Conservation (phyloP, 75 land plant genomes). For the Cunninghamia lanceolata region DNA sequence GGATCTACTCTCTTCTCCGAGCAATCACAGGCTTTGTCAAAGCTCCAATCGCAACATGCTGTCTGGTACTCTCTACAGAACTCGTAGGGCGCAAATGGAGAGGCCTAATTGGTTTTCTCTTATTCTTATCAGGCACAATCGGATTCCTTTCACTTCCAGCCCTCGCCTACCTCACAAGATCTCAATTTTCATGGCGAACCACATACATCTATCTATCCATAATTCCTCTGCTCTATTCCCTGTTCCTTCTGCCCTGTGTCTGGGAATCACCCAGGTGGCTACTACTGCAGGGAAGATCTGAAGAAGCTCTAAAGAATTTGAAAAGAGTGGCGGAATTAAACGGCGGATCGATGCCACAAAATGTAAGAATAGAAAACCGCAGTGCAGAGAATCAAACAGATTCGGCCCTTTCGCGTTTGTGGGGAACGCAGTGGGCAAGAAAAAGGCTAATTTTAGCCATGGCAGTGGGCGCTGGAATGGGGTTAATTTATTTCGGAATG, state of each 20-base stretch:
- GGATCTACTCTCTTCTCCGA: slow-evolving; percentile 30
- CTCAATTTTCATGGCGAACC: background rate
- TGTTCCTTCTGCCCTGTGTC: background rate
- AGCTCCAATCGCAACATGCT: background rate
- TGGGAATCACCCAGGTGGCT: slow-evolving; percentile 67
- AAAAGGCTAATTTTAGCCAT: too few species aligned
- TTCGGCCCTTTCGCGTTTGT: background rate
- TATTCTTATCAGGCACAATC: slow-evolving; percentile 23
- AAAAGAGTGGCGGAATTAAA: slow-evolving; percentile 17
- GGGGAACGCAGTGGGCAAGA: too few species aligned
- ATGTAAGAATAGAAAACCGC: background rate
- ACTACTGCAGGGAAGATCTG: slow-evolving; percentile 31
- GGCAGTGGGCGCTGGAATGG: too few species aligned
- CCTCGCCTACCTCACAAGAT: background rate
- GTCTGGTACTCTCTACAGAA: background rate
- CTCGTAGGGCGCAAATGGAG: background rate
- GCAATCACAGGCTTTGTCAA: slow-evolving; percentile 2
- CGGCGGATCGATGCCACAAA: background rate
- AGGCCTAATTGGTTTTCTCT: slow-evolving; percentile 25
- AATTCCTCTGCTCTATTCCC: background rate
- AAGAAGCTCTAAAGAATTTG: slow-evolving; percentile 33
- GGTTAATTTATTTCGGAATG: background rate
- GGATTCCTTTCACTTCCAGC: background rate
- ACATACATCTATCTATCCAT: background rate
- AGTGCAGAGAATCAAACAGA: background rate